Conservation (phyloP, 257 asterid species). For the Lantana camara region DNA sequence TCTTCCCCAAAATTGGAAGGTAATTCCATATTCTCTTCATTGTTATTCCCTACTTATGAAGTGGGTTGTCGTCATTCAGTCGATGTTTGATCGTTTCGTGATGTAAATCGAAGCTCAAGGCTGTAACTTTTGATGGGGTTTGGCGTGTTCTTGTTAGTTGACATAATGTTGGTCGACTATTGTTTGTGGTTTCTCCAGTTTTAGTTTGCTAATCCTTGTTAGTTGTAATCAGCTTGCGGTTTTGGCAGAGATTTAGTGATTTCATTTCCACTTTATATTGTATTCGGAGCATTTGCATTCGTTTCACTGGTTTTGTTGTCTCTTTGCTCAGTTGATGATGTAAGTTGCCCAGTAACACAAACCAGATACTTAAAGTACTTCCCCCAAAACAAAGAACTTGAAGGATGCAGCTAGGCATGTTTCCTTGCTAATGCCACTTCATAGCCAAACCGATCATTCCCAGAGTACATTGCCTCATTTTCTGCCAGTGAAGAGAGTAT, state of each 20-base stretch:
- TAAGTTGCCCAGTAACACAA: slow-evolving; percentile 63
- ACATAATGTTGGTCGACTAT: background rate
- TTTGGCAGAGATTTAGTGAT: too few species aligned
- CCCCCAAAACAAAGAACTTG: slow-evolving; percentile 84
- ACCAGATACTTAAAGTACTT: slow-evolving; percentile 78
- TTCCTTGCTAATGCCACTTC: slow-evolving; percentile 77
- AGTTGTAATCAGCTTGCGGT: too few species aligned
- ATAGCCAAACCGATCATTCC: slow-evolving; percentile 91
- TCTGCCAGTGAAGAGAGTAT: slow-evolving; percentile 78
- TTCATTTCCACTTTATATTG: too few species aligned
- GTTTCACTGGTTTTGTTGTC: too few species aligned
- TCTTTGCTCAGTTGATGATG: too few species aligned
- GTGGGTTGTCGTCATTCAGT: background rate
- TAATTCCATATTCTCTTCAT: background rate
- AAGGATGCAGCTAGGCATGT: slow-evolving; percentile 80
- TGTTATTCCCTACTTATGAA: background rate
- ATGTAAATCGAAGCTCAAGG: background rate
- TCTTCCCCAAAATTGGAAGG: background rate
- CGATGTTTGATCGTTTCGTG: background rate
- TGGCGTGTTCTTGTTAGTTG: background rate
- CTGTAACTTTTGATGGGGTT: background rate
- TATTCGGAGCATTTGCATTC: too few species aligned
- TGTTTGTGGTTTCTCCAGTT: too few species aligned
- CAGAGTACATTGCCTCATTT: slow-evolving; percentile 92
- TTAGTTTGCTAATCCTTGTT: too few species aligned